phyloP scores from a whole-genome alignment of 306 rosid genomes.

The Vachellia pachyceras region DNA sequence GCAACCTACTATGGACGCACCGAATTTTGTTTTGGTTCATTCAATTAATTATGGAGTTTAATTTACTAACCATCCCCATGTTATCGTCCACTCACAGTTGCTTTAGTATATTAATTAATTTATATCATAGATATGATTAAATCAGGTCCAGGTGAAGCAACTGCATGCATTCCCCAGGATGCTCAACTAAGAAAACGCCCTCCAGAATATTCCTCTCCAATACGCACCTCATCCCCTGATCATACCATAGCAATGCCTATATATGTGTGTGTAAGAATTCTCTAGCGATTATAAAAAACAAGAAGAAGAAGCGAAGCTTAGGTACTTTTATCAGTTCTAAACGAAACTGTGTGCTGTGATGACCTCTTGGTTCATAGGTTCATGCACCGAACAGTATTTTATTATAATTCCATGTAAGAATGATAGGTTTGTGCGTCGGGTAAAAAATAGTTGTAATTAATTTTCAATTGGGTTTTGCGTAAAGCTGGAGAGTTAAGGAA shows the following conservation, averaged over 20 bases:
- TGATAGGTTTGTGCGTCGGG: neutral
- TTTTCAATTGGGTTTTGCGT: slow-evolving; percentile 4
- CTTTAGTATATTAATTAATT: slow-evolving; percentile 28
- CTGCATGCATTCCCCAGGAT: slow-evolving; percentile 46
- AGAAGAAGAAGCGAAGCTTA: too few relatives aligned
- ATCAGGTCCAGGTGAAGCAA: slow-evolving; percentile 33
- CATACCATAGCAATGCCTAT: slow-evolving; percentile 4
- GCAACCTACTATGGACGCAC: slow-evolving; percentile 53
- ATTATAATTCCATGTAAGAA: neutral
- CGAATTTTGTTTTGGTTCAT: slow-evolving; percentile 38
- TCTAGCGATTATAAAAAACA: neutral
- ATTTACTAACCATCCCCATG: slow-evolving; percentile 47
- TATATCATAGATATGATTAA: too few relatives aligned
- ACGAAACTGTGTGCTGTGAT: neutral
- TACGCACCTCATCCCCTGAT: neutral
- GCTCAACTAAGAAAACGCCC: slow-evolving; percentile 60
- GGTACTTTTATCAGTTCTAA: neutral
- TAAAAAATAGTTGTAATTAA: neutral
- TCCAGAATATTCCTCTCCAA: slow-evolving; percentile 46
- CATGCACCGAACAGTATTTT: neutral
- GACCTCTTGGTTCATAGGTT: neutral
- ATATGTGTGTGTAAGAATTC: neutral
- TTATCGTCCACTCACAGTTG: slow-evolving; percentile 56
- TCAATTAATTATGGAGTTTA: slow-evolving; percentile 28
- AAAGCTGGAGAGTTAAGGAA: slow-evolving; percentile 30